Conservation (phyloP, 1,139 yeast genomes). For the Magnusiomyces magnusii region DNA sequence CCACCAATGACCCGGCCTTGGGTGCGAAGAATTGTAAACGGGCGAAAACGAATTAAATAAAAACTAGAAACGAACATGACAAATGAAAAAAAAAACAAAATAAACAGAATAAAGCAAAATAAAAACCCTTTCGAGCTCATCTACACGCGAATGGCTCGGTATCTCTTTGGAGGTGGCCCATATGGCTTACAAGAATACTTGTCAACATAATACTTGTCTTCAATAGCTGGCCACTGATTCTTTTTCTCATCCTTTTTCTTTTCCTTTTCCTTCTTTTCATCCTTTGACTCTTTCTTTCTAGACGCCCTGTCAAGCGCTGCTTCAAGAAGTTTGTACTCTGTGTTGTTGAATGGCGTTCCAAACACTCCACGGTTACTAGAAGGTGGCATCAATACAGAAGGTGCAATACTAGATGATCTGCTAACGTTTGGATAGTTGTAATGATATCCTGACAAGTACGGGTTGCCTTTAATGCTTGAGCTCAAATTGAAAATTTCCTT, state of each 20-base stretch:
- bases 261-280: background rate
- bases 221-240: background rate
- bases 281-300: background rate
- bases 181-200: conserved; percentile 28
- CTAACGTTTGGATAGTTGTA: background rate
- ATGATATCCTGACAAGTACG: background rate
- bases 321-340: background rate
- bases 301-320: background rate
- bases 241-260: background rate
- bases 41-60: no score
- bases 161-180: conserved; percentile 30
- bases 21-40: no score
- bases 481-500: conserved; percentile 3
- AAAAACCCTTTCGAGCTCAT: background rate
- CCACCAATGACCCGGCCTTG: no score
- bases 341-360: background rate
- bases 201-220: conserved; percentile 19
- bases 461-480: background rate
- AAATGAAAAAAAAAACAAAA: no score
- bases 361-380: background rate
- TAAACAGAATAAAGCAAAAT: background rate
- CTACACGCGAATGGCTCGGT: conserved; percentile 25
- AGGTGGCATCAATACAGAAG: background rate
- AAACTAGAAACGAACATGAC: background rate
- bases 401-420: background rate